Evolutionary conservation across 768 basidiomycete genomes (phyloP).

Genomic region (Kwoniella heveanensis): DNA sequence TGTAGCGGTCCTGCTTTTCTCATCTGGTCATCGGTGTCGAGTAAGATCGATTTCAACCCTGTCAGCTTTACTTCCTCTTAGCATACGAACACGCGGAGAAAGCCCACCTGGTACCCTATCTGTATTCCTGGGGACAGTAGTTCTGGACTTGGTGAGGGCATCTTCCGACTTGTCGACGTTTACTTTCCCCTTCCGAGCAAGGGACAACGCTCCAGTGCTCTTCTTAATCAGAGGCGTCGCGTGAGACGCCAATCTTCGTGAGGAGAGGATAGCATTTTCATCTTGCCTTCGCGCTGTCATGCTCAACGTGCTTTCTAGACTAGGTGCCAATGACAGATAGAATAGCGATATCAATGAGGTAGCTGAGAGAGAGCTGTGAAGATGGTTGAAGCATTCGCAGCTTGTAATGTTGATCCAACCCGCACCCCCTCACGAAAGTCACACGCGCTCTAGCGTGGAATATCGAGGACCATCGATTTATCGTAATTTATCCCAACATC

Average conservation of each 20-base stretch:
- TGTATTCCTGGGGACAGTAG: no score
- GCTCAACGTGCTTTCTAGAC: not conserved
- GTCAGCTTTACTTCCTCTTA: no score
- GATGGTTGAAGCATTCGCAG: no score
- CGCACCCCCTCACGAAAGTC: conserved; percentile 6
- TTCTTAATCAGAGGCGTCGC: not conserved
- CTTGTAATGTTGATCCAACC: conserved; percentile 4
- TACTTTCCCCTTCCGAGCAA: not conserved
- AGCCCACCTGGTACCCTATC: no score
- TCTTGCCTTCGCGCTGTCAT: conserved; percentile 23
- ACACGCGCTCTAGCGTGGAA: conserved; percentile 9
- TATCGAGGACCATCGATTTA: conserved; percentile 7
- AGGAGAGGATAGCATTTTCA: conserved; percentile 14
- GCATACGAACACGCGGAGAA: no score
- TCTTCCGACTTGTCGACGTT: not conserved
- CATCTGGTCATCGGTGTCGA: no score
- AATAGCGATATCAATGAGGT: not conserved
- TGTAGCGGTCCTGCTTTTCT: no score
- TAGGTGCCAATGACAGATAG: not conserved
- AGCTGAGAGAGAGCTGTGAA: not conserved
- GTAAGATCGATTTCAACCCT: no score
- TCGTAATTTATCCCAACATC: conserved; percentile 19
- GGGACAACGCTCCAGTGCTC: not conserved
- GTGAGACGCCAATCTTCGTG: not conserved
- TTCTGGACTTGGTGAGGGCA: not conserved